Conservation (phyloP, 2,329 filamentous ascomycete species). For the Cladosporium sp. region DNA sequence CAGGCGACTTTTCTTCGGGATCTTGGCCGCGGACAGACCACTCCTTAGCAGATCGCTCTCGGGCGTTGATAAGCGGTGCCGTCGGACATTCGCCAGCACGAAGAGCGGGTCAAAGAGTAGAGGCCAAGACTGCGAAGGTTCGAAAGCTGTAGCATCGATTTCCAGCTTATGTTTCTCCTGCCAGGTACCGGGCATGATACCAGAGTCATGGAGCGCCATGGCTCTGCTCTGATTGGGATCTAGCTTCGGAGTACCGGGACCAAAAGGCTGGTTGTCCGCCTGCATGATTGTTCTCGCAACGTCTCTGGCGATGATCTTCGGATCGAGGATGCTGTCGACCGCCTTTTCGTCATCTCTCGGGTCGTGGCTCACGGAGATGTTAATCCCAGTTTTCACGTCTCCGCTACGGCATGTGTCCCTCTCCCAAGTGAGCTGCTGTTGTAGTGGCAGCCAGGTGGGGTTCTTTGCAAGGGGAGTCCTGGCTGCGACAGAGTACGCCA, state of each 20-base stretch:
- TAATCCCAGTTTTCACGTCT: conserved; percentile 11
- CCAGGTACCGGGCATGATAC: not conserved
- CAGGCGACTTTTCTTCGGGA: conserved; percentile 14
- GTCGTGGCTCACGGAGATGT: conserved; percentile 8
- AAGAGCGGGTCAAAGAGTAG: conserved; percentile 30
- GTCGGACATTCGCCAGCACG: conserved; percentile 23
- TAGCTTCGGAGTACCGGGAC: not conserved
- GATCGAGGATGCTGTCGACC: conserved; percentile 19
- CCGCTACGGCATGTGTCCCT: conserved; percentile 18
- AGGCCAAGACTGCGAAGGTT: conserved; percentile 23
- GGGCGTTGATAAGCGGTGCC: conserved; percentile 21
- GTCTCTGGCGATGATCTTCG: conserved; percentile 15
- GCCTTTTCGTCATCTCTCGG: not conserved
- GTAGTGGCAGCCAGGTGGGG: conserved; percentile 5
- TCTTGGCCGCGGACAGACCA: conserved; percentile 17
- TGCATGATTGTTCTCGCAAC: conserved; percentile 16
- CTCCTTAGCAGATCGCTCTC: conserved; percentile 21
- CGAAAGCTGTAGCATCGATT: conserved; percentile 20
- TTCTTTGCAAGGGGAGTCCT: not conserved
- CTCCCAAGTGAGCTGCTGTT: conserved; percentile 19
- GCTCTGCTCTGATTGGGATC: conserved; percentile 17
- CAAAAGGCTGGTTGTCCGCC: not conserved
- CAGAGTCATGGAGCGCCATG: conserved; percentile 7
- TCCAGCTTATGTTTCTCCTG: conserved; percentile 6
- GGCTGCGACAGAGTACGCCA: conserved; percentile 29